Evolutionary conservation across 805 yeast genomes (phyloP), one percentile per base, ranked within the genome.

Genomic region (Groenewaldozyma tartarivorans): DNA sequence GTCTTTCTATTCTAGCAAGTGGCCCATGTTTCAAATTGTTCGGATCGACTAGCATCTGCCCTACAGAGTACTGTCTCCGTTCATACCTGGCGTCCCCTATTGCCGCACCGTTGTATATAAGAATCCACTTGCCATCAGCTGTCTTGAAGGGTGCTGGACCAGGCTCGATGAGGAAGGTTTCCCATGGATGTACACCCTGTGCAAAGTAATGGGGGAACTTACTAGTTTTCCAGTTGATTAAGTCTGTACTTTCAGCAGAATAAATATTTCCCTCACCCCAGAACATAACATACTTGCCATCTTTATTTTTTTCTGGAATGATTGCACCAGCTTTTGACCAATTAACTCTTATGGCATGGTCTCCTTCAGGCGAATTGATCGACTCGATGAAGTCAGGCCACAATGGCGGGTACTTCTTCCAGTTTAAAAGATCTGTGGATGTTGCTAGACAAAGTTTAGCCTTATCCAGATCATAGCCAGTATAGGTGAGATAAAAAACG

Each of bases 141-240:
- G 42, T 35, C 30, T 39, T 39, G 9, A 39, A 17, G 9, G 42
- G 42, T 5, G 42, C 41, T 3, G 42, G 42, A 22, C 42, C 42
- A 4, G 42, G 42, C 33, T 39, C 42, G 15, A 39, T 39, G 18
- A 39, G 21, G 16, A 24, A 20, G 30, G 26, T 35, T 26, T 39
- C 42, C 42, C 42, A 39, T 11, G 20, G 33, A 21, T 19, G 26
- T 3, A 37, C 24, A 11, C 42, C 42, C 6, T 35, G 27, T 9
- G 42, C 41, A 22, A 39, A 39, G 13, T 38, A 37, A n/a, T 39
- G 15, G 6, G 35, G 21, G 20, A 36, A 39, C 4, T 20, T 21
- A 16, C 20, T 20, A 3, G 42, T 39, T 22, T 39, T 37, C 42
- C 42, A 39, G 19, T 39, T 18, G 16, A 39, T 34, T 13, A 39